phyloP scores from a whole-genome alignment of 2,329 filamentous ascomycete species.

The Fusarium napiforme region DNA sequence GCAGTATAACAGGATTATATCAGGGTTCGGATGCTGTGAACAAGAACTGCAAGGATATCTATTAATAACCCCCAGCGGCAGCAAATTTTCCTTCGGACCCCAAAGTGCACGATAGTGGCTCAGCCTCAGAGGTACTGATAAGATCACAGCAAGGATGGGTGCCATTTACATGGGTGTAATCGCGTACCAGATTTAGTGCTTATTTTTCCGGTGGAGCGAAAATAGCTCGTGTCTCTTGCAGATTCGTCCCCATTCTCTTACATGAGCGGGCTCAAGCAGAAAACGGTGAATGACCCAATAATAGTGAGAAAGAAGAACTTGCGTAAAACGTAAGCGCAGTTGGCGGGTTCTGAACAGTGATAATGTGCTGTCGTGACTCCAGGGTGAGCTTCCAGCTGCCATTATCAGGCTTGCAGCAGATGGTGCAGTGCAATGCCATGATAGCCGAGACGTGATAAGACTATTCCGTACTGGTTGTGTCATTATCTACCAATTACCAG shows the following conservation, averaged over 20 bases:
- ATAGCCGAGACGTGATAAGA: background rate
- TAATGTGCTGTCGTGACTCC: background rate
- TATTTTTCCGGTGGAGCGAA: background rate
- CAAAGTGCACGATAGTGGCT: background rate
- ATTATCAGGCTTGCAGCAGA: accelerated
- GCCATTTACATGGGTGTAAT: background rate
- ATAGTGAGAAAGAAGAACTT: background rate
- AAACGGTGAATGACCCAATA: background rate
- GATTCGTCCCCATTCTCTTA: background rate
- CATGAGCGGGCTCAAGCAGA: background rate
- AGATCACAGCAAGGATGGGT: background rate
- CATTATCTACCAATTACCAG: background rate
- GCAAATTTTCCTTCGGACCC: background rate
- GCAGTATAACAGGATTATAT: background rate
- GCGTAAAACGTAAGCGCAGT: background rate
- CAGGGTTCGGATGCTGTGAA: too few relatives aligned
- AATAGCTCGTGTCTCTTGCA: background rate
- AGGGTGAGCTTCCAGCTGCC: background rate
- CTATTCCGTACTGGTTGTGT: accelerated
- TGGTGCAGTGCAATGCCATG: accelerated
- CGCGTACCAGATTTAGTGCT: background rate
- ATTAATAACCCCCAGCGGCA: background rate
- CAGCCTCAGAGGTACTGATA: background rate
- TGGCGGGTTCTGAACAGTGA: background rate
- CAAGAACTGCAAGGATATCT: background rate